Percentiles rank a stretch among this genome's conserved stretches.
These are phyloP conservation scores for Apiotrichum gamsii DNA, from an alignment of 1,284 basidiomycete genomes.

Conservation along the genomic window DNA sequence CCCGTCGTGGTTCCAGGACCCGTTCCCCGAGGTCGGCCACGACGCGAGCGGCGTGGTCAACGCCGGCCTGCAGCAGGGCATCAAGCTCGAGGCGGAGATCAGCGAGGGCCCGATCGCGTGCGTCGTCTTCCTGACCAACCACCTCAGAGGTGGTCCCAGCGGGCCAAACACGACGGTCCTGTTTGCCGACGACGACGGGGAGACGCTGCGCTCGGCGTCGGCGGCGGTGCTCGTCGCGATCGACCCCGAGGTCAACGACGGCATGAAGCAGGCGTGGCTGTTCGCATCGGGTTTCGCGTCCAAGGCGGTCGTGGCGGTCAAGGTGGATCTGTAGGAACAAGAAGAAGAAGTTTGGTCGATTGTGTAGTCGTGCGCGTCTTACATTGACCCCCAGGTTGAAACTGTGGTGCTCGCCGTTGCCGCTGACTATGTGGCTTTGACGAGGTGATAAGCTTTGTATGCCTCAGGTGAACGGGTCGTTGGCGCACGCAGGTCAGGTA, in stretches of 20 bases:
- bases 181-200: slow-evolving; percentile 24
- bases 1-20: slow-evolving; percentile 28
- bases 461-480: not conserved
- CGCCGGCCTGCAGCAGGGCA: slow-evolving; percentile 20
- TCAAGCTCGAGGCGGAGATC: slow-evolving; percentile 5
- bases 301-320: slow-evolving; percentile 13
- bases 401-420: no score
- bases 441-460: not conserved
- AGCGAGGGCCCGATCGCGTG: slow-evolving; percentile 3
- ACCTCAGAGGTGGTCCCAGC: not conserved
- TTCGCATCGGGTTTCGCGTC: slow-evolving; percentile 23
- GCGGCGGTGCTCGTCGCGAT: slow-evolving; percentile 21
- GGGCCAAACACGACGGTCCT: slow-evolving; percentile 10
- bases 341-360: not conserved
- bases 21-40: slow-evolving; percentile 14
- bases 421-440: no score
- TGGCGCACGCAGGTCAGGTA: not conserved
- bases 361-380: no score
- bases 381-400: no score
- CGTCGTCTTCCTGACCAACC: slow-evolving; percentile 14
- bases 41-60: slow-evolving; percentile 23
- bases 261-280: slow-evolving; percentile 27
- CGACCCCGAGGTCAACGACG: slow-evolving; percentile 14
- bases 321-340: slow-evolving; percentile 19
- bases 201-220: slow-evolving; percentile 14